A percentile compares a stretch with the other conserved stretches of the same genome.
phyloP scores from a whole-genome alignment of 495 filamentous ascomycete species.

The Penicillium odoratum region DNA sequence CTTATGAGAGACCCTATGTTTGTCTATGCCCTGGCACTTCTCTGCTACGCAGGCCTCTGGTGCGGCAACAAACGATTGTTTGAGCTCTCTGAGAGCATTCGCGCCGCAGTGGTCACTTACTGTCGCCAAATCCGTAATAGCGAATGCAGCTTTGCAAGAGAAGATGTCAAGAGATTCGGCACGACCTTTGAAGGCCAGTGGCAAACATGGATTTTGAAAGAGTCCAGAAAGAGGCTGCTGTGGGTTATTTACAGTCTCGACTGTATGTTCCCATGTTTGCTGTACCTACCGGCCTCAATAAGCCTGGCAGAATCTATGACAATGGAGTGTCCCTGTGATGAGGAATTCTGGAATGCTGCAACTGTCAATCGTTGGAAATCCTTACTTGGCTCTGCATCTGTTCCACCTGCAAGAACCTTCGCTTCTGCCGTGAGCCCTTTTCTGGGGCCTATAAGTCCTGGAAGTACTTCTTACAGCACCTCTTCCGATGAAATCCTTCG shows the following conservation, averaged over 20 bases:
- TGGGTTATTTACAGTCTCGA: slow-evolving; percentile 14
- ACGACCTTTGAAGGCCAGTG: slow-evolving; percentile 4
- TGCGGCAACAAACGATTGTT: slow-evolving; percentile 14
- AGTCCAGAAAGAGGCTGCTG: slow-evolving; percentile 8
- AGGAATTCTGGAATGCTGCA: slow-evolving; percentile 13
- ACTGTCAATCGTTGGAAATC: slow-evolving; percentile 8
- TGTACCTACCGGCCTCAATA: slow-evolving; percentile 11
- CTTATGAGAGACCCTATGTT: slow-evolving; percentile 12
- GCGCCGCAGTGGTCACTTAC: slow-evolving; percentile 7
- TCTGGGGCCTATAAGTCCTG: slow-evolving; percentile 2
- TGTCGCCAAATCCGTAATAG: slow-evolving; percentile 6
- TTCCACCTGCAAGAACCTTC: slow-evolving; percentile 11
- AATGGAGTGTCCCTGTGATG: slow-evolving; percentile 12
- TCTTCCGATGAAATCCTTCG: background rate
- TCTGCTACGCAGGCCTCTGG: slow-evolving; percentile 13
- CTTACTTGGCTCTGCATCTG: slow-evolving; percentile 10
- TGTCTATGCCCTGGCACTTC: slow-evolving; percentile 5
- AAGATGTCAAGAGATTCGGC: background rate
- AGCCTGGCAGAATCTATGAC: slow-evolving; percentile 7
- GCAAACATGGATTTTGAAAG: slow-evolving; percentile 8
- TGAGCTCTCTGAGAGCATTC: slow-evolving; percentile 6
- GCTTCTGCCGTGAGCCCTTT: slow-evolving; percentile 9
- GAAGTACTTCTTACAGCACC: background rate
- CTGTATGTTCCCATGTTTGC: slow-evolving; percentile 11
- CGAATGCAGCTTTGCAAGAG: background rate